phyloP scores from a whole-genome alignment of 345 rosid genomes.

The Salix koriyanagi region DNA sequence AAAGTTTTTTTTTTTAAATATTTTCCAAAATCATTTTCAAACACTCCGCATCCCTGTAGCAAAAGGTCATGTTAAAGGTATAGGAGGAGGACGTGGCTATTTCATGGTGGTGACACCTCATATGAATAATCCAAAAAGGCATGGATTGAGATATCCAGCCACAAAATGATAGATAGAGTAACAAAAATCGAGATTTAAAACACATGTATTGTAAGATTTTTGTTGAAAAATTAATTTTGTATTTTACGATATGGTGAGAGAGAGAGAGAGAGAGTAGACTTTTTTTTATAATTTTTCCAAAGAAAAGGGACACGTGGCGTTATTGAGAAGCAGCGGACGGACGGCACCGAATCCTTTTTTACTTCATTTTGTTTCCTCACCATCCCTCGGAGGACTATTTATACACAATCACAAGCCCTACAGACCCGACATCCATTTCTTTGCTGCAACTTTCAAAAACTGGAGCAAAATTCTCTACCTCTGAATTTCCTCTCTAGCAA shows the following conservation, averaged over 20 bases:
- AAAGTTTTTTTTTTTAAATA: too few relatives aligned
- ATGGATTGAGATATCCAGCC: conserved; percentile 23
- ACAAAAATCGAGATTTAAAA: background rate
- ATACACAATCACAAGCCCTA: conserved; percentile 31
- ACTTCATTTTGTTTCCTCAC: conserved; percentile 35
- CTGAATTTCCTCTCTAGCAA: background rate
- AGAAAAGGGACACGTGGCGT: conserved; percentile 55
- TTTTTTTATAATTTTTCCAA: background rate
- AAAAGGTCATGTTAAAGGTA: conserved; percentile 13
- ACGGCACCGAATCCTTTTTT: conserved; percentile 88
- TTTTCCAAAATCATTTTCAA: too few relatives aligned
- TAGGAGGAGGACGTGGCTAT: conserved; percentile 40
- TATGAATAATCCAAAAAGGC: conserved; percentile 39
- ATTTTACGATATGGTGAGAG: background rate
- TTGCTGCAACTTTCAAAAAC: background rate
- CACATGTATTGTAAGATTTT: background rate
- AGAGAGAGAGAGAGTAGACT: background rate
- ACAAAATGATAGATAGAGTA: conserved; percentile 25
- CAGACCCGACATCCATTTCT: conserved; percentile 28
- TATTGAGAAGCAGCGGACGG: conserved; percentile 56
- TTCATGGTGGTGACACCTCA: conserved; percentile 53
- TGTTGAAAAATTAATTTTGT: background rate
- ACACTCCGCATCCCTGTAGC: background rate
- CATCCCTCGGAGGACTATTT: conserved; percentile 29
- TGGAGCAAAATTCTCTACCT: background rate